Evolutionary conservation across 192 early-diverging fungal species (phyloP).

Genomic region (Spinellus fusiger): DNA sequence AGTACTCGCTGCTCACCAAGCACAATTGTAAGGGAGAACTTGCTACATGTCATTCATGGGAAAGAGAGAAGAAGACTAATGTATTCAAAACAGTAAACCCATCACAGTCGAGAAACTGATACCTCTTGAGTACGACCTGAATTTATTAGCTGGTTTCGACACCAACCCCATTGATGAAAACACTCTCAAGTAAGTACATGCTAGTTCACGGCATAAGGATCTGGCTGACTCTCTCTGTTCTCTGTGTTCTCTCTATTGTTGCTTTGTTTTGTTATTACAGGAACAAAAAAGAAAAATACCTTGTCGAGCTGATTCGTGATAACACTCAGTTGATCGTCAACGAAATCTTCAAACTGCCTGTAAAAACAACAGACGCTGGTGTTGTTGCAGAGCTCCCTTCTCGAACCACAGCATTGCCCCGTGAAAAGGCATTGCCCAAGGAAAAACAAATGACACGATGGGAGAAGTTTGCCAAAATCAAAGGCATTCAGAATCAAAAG

Average conservation of each 20-base stretch:
- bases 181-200: slow-evolving; percentile 41
- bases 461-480: slow-evolving; percentile 97
- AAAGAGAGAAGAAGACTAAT: not conserved
- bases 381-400: slow-evolving; percentile 76
- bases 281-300: slow-evolving; percentile 43
- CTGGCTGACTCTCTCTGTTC: no score
- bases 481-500: slow-evolving; percentile 88
- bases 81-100: slow-evolving; percentile 44
- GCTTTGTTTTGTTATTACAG: not conserved
- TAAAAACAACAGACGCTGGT: slow-evolving; percentile 60
- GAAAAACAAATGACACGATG: slow-evolving; percentile 88
- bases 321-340: slow-evolving; percentile 84
- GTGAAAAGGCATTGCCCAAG: slow-evolving; percentile 92
- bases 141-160: slow-evolving; percentile 78
- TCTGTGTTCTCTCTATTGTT: no score
- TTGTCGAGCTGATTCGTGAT: slow-evolving; percentile 68
- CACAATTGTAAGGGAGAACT: slow-evolving; percentile 40
- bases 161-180: slow-evolving; percentile 70
- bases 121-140: slow-evolving; percentile 84
- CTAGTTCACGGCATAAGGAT: not conserved
- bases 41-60: not conserved
- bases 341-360: slow-evolving; percentile 77
- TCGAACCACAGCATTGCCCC: slow-evolving; percentile 61
- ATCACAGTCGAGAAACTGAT: slow-evolving; percentile 75
- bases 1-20: slow-evolving; percentile 63